Conservation (phyloP, 2,329 filamentous ascomycete genomes). For the Colletotrichum cordylinicola region DNA sequence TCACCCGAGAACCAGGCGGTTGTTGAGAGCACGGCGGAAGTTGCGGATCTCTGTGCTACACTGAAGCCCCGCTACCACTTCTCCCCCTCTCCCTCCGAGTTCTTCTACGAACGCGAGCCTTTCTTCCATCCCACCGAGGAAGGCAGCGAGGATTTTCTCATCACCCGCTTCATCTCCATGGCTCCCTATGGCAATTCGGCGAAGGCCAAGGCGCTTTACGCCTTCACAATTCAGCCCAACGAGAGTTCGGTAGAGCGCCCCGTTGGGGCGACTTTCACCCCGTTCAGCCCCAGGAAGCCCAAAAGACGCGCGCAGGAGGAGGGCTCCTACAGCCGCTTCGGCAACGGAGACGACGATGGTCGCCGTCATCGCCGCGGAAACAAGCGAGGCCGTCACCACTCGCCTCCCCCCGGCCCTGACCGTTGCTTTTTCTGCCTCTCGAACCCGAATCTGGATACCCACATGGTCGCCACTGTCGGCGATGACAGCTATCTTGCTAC, state of each 20-base stretch:
- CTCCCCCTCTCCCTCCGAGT: constrained; percentile 66
- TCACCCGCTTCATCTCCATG: constrained; percentile 92
- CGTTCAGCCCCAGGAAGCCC: constrained; percentile 60
- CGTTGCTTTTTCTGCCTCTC: constrained; percentile 96
- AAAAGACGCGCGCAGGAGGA: constrained; percentile 65
- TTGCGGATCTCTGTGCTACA: constrained; percentile 79
- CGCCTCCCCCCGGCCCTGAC: constrained; percentile 72
- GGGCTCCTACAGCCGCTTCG: constrained; percentile 60
- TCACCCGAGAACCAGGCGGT: constrained; percentile 56
- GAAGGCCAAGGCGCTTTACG: constrained; percentile 84
- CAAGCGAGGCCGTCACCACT: constrained; percentile 50
- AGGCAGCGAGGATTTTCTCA: constrained; percentile 54
- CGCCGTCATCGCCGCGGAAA: constrained; percentile 40
- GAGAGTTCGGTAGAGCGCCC: constrained; percentile 68
- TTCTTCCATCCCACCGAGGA: constrained; percentile 73
- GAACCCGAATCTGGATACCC: constrained; percentile 81
- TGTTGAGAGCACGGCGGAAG: constrained; percentile 63
- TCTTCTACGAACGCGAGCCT: constrained; percentile 90
- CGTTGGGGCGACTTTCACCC: constrained; percentile 75
- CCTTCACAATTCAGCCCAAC: constrained; percentile 73
- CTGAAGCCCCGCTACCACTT: constrained; percentile 95
- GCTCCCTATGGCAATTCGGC: constrained; percentile 76
- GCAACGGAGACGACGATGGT: constrained; percentile 48
- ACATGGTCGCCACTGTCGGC: constrained; percentile 90
- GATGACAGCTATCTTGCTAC: constrained; percentile 88